A percentile compares a stretch with the other conserved stretches of the same genome.
Conservation (phyloP, 768 basidiomycete genomes). For the Boletus sp. region DNA sequence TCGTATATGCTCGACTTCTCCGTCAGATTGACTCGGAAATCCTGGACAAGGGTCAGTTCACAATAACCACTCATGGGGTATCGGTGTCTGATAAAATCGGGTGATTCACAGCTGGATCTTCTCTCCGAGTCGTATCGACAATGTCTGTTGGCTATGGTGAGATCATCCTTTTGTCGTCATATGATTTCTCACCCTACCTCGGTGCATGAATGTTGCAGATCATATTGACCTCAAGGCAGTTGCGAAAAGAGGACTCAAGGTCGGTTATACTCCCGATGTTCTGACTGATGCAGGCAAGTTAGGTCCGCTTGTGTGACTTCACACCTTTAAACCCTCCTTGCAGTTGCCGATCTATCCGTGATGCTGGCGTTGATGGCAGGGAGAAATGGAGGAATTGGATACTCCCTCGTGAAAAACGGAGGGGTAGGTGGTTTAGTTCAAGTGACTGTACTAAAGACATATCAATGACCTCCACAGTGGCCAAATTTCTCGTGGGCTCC, state of each 20-base stretch:
- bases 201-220: conserved; percentile 46
- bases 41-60: conserved; percentile 34
- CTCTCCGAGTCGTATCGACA: conserved; percentile 82
- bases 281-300: conserved; percentile 81
- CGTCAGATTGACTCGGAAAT: conserved; percentile 71
- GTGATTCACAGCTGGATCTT: conserved; percentile 59
- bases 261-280: conserved; percentile 94
- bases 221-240: conserved; percentile 70
- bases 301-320: background rate
- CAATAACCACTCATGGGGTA: background rate
- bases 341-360: conserved; percentile 86
- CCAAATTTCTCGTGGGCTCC: conserved; percentile 76
- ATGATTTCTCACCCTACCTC: background rate
- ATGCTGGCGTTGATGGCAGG: conserved; percentile 95
- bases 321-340: background rate
- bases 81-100: background rate
- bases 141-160: conserved; percentile 89
- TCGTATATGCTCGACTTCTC: background rate
- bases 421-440: conserved; percentile 43
- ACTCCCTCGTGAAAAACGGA: conserved; percentile 65
- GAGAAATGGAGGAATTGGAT: conserved; percentile 69
- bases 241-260: conserved; percentile 56
- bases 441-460: background rate
- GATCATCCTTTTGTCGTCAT: conserved; percentile 11
- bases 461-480: conserved; percentile 55